A percentile compares a stretch with the other conserved stretches of the same genome.
phyloP scores from a whole-genome alignment of 1,284 basidiomycete genomes.

The Pseudozyma sp. region DNA sequence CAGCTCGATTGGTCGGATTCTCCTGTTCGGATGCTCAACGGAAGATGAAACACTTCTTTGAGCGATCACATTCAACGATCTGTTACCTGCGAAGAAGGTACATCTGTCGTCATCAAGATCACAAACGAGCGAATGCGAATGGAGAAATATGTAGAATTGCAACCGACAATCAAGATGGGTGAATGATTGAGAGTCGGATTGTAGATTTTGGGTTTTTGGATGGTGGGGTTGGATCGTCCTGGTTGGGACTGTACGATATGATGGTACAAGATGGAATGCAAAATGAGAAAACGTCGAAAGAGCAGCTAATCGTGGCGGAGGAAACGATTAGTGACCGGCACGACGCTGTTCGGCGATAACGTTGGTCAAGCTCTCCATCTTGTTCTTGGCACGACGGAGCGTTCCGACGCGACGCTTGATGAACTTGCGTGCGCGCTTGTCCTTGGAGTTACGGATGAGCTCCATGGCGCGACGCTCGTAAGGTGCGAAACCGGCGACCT shows the following conservation, averaged over 20 bases:
- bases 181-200: too few relatives aligned
- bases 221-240: too few relatives aligned
- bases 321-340: slow-evolving; percentile 60
- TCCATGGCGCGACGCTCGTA: slow-evolving; percentile 99
- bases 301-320: not conserved
- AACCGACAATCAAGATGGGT: too few relatives aligned
- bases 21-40: too few relatives aligned
- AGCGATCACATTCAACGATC: too few relatives aligned
- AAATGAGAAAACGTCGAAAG: not conserved
- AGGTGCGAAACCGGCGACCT: slow-evolving; percentile 88
- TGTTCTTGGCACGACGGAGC: slow-evolving; percentile 67
- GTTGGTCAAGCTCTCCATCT: slow-evolving; percentile 66
- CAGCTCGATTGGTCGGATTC: too few relatives aligned
- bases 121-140: too few relatives aligned
- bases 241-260: not conserved
- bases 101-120: too few relatives aligned
- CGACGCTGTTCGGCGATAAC: slow-evolving; percentile 67
- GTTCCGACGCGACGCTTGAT: slow-evolving; percentile 68
- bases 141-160: too few relatives aligned
- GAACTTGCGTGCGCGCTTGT: slow-evolving; percentile 69
- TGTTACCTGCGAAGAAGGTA: too few relatives aligned
- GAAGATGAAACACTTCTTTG: too few relatives aligned
- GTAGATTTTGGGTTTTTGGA: too few relatives aligned
- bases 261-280: slow-evolving; percentile 13
- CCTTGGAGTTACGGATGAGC: slow-evolving; percentile 98